A percentile compares a stretch with the other conserved stretches of the same genome.
phyloP scores from a whole-genome alignment of 208 protist genomes.

The Trypanosoma boissoni region DNA sequence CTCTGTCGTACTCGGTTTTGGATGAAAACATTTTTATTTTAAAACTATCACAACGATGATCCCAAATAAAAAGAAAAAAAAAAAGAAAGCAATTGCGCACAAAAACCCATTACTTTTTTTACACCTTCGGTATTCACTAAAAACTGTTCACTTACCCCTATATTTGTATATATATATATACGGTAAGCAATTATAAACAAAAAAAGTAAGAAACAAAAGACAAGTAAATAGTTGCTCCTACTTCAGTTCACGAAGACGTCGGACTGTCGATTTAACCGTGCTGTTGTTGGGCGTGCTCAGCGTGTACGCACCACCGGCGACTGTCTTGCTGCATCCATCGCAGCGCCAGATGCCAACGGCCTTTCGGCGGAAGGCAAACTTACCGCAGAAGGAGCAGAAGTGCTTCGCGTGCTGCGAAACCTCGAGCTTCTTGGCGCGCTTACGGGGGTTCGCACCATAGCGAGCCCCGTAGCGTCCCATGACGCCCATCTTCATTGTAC shows the following conservation, averaged over 20 bases:
- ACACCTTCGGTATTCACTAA: background rate
- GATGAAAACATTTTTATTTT: conserved; percentile 79
- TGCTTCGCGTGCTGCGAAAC: conserved; percentile 98
- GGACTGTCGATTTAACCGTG: conserved; percentile 97
- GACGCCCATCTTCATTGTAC: conserved; percentile 99
- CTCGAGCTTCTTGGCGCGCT: conserved; percentile 99
- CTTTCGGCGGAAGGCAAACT: conserved; percentile 95
- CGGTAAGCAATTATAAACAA: conserved; percentile 8
- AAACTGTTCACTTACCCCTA: background rate
- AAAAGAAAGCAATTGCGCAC: conserved; percentile 2
- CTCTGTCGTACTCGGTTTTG: conserved; percentile 97
- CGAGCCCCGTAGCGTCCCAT: conserved; percentile 99
- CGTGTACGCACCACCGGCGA: conserved; percentile 98
- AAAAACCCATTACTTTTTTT: background rate
- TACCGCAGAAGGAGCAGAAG: conserved; percentile 99
- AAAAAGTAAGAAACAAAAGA: conserved; percentile 16
- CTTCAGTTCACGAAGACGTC: conserved; percentile 96
- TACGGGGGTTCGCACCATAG: conserved; percentile 99
- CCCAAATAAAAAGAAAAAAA: conserved; percentile 4
- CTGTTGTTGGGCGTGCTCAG: conserved; percentile 94
- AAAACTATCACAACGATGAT: background rate
- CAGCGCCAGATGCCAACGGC: conserved; percentile 99
- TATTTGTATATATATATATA: background rate
- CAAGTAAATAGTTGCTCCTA: conserved; percentile 11
- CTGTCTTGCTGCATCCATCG: conserved; percentile 94